Evolutionary conservation across 495 filamentous ascomycete genomes (phyloP).

Genomic region (Apiosordaria backusii): DNA sequence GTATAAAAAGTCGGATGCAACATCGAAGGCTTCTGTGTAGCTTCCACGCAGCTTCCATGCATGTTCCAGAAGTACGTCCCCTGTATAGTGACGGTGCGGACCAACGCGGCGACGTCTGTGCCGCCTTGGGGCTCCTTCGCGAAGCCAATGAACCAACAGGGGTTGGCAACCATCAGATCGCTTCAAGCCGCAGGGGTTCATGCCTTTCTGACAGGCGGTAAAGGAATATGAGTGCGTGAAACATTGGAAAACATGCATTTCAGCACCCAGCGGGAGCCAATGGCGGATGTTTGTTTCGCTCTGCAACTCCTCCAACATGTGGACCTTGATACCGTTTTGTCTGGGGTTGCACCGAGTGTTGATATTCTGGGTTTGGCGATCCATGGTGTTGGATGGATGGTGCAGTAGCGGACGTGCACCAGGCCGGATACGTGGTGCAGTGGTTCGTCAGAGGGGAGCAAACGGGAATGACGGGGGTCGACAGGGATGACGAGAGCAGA

Average conservation of each 20-base stretch:
- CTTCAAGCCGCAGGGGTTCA: neutral
- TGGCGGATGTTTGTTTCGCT: neutral
- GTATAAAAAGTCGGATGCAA: conserved; percentile 24
- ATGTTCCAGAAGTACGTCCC: conserved; percentile 10
- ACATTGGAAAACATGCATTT: neutral
- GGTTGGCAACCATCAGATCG: conserved; percentile 6
- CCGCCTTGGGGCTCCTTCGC: neutral
- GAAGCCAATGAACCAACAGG: neutral
- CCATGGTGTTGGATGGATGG: neutral
- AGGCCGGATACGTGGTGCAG: neutral
- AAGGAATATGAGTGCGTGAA: conserved; percentile 1
- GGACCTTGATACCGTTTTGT: neutral
- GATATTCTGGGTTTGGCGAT: neutral
- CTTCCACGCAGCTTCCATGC: conserved; percentile 16
- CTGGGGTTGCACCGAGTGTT: neutral
- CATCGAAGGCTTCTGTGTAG: conserved; percentile 11
- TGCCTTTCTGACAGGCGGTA: neutral
- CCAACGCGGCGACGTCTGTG: conserved; percentile 5
- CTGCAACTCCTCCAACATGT: neutral
- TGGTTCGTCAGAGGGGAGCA: neutral
- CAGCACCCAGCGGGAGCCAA: neutral
- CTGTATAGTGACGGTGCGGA: conserved; percentile 11
- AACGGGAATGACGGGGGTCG: neutral
- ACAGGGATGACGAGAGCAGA: neutral
- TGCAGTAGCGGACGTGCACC: neutral